Base-by-base conservation (phyloP, 306 rosid species). In the Prinsepia uniflora region DNA sequence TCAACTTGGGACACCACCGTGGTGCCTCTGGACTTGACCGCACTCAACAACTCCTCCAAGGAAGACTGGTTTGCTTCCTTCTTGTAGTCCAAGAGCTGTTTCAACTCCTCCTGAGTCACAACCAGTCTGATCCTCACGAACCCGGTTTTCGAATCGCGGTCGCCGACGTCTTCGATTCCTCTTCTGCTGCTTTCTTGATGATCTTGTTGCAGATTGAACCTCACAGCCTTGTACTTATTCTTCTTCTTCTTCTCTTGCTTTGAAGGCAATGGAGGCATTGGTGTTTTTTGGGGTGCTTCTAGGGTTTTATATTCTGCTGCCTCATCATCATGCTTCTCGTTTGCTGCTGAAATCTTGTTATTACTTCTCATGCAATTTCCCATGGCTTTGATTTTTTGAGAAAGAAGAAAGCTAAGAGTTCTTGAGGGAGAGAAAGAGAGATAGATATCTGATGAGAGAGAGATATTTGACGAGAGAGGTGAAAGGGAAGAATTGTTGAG, bases 51-150 rank as follows among this genome's bases (percentile, higher is more conserved):
- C 79, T 90, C 76, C 82, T 88, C 87, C 77, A 90, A 40, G 11
- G 84, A 57, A 41, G 81, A 75, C 5, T 65, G 15, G 6, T 76
- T 62, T 11, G 68, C 58, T 22, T 73, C 80, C 11, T 77, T 69
- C 44, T 76, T 76, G 78, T 41, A 72, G 14, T 64, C 63, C 85
- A 94, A 68, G 18, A 94, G 70, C 74, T 74, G 81, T 42, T 82
- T 83, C 80, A 94, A 79, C 87, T 90, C 97, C 67, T 84, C 75
- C 73, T 71, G 88, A 60, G 87, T 90, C 85, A 94, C 79, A 80
- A 89, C 88, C 78, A 90, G 65, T 70, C 80, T 86, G 79, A 94
- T 82, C 86, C 97, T 94, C 87, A 89, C 84, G 57, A 44, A 52
- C 55, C 87, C 88, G 65, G 69, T 84, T 61, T 71, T 81, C n/a